Evolutionary conservation across 2,329 filamentous ascomycete species (phyloP).

Genomic region (Verticillium nubilum): DNA sequence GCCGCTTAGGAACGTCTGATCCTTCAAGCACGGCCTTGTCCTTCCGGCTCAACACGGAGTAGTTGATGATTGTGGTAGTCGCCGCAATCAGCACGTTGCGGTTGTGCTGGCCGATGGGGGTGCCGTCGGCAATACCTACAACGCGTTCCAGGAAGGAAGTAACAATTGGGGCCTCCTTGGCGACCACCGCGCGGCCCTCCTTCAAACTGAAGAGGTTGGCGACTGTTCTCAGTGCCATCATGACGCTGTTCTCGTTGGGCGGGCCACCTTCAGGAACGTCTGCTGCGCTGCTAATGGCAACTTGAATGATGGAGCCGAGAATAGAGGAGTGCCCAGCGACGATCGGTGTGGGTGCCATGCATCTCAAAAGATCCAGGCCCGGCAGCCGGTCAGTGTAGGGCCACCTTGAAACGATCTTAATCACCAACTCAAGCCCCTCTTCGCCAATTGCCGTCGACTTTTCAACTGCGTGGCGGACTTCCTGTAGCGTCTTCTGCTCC

Average conservation of each 20-base stretch:
- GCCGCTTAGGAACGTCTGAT: conserved; percentile 39
- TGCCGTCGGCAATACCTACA: conserved; percentile 41
- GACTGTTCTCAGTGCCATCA: conserved; percentile 78
- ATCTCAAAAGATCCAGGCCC: conserved; percentile 81
- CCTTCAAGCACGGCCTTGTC: conserved; percentile 30
- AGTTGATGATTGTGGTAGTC: conserved; percentile 80
- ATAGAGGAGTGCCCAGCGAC: conserved; percentile 56
- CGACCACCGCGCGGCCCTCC: conserved; percentile 62
- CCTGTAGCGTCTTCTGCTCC: conserved; percentile 59
- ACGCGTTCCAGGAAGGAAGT: conserved; percentile 60
- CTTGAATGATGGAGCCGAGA: conserved; percentile 55
- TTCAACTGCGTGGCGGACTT: conserved; percentile 60
- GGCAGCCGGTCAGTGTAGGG: conserved; percentile 75
- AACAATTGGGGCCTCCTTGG: conserved; percentile 52
- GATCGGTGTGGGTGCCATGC: conserved; percentile 64
- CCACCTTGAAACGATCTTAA: conserved; percentile 74
- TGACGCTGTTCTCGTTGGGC: conserved; percentile 71
- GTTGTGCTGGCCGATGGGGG: conserved; percentile 52
- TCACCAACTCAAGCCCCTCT: conserved; percentile 55
- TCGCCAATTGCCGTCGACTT: conserved; percentile 42
- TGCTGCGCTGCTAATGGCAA: conserved; percentile 33
- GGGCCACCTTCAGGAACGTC: conserved; percentile 44
- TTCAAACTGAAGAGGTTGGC: conserved; percentile 78
- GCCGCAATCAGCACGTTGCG: conserved; percentile 79
- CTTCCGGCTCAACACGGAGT: conserved; percentile 62